Conservation (phyloP, 2,329 filamentous ascomycete genomes). For the Pestalotiopsis sp. region DNA sequence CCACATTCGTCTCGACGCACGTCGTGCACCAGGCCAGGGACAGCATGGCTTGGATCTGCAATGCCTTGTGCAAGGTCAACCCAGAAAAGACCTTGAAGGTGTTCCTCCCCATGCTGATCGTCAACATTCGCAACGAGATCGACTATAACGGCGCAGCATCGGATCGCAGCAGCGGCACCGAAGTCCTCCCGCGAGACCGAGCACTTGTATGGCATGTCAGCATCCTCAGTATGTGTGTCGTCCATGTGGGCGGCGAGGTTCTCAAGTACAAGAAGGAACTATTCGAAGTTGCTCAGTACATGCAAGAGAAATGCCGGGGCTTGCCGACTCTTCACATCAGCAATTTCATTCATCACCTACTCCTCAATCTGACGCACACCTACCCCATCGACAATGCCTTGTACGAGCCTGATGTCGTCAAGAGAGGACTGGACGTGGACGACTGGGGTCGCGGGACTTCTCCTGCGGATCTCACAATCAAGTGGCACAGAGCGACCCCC, state of each 20-base stretch:
- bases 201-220: conserved; percentile 96
- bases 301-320: conserved; percentile 94
- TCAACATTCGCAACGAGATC: conserved; percentile 94
- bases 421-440: conserved; percentile 70
- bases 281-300: conserved; percentile 88
- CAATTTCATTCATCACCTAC: conserved; percentile 94
- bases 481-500: conserved; percentile 84
- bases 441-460: conserved; percentile 85
- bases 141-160: conserved; percentile 96
- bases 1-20: conserved; percentile 87
- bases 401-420: conserved; percentile 77
- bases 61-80: conserved; percentile 92
- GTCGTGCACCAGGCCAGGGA: conserved; percentile 96
- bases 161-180: conserved; percentile 88
- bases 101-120: conserved; percentile 86
- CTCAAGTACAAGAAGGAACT: conserved; percentile 87
- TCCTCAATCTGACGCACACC: conserved; percentile 91
- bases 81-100: conserved; percentile 91
- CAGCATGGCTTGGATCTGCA: conserved; percentile 98
- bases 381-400: conserved; percentile 89
- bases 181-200: conserved; percentile 89
- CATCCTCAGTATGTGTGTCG: conserved; percentile 96
- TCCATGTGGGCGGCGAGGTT: conserved; percentile 90
- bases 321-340: conserved; percentile 95
- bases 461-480: conserved; percentile 76